Evolutionary conservation across 768 basidiomycete species (phyloP), one percentile per base, ranked within the genome.

Genomic region (Suillus lakei): DNA sequence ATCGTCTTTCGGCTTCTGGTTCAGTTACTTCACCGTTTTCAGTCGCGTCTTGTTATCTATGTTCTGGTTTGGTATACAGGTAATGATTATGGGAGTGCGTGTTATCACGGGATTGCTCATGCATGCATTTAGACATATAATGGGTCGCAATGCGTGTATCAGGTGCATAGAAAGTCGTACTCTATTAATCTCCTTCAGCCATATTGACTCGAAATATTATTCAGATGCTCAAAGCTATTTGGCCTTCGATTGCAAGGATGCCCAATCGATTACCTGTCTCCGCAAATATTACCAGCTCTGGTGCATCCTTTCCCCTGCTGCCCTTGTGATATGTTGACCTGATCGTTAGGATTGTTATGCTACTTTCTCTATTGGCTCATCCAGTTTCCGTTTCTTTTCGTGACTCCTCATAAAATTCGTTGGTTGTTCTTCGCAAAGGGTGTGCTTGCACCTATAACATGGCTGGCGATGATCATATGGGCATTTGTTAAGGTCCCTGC

Each of bases 1-100:
- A 30, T 93, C 93, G 2, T 93, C 91, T 0, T 92, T 95, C 69
- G 94, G 95, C 2, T 95, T 94, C 79, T 95, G 91, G 88, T 85
- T 95, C 70, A 91, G 92, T 72, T 95, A 93, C 76, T 95, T 95
- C 76, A 89, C 87, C 62, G 90, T 96, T 34, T 76, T 95, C 64
- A 93, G 91, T 68, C 87, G 93, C 32, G 84, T 89, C 38, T 79
- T 93, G 38, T 82, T 95, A 21, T 83, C 91, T 50, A 86, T 93
- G 84, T 92, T 96, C 77, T 96, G 93, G 92, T 92, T 91, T 63
- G 88, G 86, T 4, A 85, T 92, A 28, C 90, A 90, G 82, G 89
- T 87, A 56, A 63, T 63, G 4, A 54, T 28, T 1, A 5, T 26
- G 36, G 12, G 8, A 36, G 3, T 28, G 9, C 5, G 1, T 15